Base-by-base conservation (phyloP, 352 stramenopile species). In the Pythium periplocum region DNA sequence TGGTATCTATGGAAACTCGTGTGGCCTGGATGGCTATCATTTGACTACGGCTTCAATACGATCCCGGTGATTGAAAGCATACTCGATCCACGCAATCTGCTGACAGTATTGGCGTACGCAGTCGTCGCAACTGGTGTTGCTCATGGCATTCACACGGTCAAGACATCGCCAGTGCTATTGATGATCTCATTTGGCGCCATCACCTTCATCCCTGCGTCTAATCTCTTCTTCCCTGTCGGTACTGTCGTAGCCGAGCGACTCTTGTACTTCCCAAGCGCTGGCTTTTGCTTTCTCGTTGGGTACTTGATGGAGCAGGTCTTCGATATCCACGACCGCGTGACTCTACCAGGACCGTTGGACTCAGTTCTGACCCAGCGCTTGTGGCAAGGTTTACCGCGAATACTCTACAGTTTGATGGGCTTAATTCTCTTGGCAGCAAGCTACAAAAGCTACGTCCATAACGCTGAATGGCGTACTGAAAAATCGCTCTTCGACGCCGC, bases 1-100 rank as follows among this genome's bases (percentile, higher is more conserved):
- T 83, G 87, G 65, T 98, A 97, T 56, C 47, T 91, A 32, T 90
- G 69, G 71, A 96, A 97, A 47, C 68, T 98, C 4, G 35, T 96
- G 26, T 96, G 83, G 85, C 90, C 92, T 11, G 71, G 71, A 10
- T 78, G 71, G 61, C 68, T 98, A 4, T 86, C 70, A 52, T 98
- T 95, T 44, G 88, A 98, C 73, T 97, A 96, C 46, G 92, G 90
- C 12, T 97, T 90, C 54, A 83, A 86, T 39, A 94, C 84, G 7
- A 82, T 96, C 8, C 73, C 79, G 2, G 61, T 92, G 36, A 76
- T 97, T 44, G 61, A 68, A 12, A 57, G 38, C 31, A 17, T 90
- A 3, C 44, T 33, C 4, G 83, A 97, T 38, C 17, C 59, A 0
- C 73, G 73, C 26, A 96, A 94, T 40, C 3, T 83, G 17, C 61